Base-by-base conservation (phyloP, 2,329 filamentous ascomycete species). In the Didymella lethalis region DNA sequence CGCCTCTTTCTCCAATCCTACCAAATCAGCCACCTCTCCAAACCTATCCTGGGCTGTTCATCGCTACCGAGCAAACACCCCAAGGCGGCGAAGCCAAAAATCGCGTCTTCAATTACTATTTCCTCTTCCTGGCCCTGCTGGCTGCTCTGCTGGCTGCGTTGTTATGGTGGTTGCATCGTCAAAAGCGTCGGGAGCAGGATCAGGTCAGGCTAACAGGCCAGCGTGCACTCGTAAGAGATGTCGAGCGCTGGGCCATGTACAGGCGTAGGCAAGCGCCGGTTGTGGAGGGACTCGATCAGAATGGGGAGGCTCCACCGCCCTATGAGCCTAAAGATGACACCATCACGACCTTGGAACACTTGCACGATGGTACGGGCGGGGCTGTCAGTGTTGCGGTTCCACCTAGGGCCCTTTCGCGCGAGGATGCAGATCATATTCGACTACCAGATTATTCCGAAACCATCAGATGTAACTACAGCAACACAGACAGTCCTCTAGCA, bases 271-370 rank as follows among this genome's bases (percentile, higher is more conserved):
- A 69, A 26, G 50, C 55, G 29, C 66, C 70, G 29, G 66, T 66
- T 12, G 79, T 83, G 45, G 87, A 90, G 63, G 88, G 88, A 0
- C 73, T 89, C 55, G 83, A 90, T 69, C 87, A 89, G 76, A 74
- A 82, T 43, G 88, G 87, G 28, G 86, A 89, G 71, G 85, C 87
- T 10, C 88, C 88, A 48, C 88, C 88, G 47, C 86, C 87, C 0
- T 90, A 90, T 70, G 79, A 67, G 65, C 78, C 56, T 0, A 78
- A 76, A 59, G 63, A 59, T 25, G 67, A 73, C 14, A 65, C 54
- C 57, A 47, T 67, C 44, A 59, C 61, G n/a, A 57, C 57, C 20
- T 56, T 63, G n/a, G 47, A 40, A 16, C 28, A 48, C 8, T 34
- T 44, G 18, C 45, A 51, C 25, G 25, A 28, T 28, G 25, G 23